Percentiles rank a stretch among this genome's conserved stretches.
Conservation (phyloP, 345 rosid genomes). For the Cochlearia excelsa region DNA sequence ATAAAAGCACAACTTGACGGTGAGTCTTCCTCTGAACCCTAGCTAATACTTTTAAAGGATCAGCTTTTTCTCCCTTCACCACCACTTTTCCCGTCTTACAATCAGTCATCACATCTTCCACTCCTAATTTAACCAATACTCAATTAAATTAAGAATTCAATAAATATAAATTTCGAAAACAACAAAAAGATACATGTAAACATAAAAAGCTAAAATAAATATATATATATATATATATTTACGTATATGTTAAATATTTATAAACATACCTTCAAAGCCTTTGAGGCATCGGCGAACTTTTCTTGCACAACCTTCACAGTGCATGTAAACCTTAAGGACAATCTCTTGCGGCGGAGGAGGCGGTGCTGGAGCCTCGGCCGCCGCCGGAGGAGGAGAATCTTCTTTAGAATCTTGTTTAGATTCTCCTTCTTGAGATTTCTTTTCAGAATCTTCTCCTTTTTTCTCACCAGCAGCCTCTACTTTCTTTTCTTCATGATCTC, state of each 20-base stretch:
- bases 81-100: constrained; percentile 80
- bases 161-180: too few species aligned
- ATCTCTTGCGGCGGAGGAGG: constrained; percentile 50
- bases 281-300: constrained; percentile 80
- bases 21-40: constrained; percentile 86
- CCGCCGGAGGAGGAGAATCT: constrained; percentile 26
- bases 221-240: too few species aligned
- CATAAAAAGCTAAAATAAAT: too few species aligned
- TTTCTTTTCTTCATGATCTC: constrained; percentile 16
- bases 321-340: constrained; percentile 88
- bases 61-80: constrained; percentile 95
- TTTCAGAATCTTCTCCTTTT: constrained; percentile 7
- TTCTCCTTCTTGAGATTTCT: constrained; percentile 44
- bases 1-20: constrained; percentile 75
- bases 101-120: constrained; percentile 85
- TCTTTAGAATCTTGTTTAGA: constrained; percentile 35
- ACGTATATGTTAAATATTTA: too few species aligned
- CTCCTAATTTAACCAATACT: constrained; percentile 47
- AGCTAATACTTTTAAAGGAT: constrained; percentile 77
- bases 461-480: too few species aligned
- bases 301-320: constrained; percentile 98
- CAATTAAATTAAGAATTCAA: not conserved
- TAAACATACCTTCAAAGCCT: constrained; percentile 65
- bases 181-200: too few species aligned
- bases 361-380: constrained; percentile 39